Base-by-base conservation (phyloP, 176 grass and related monocot genomes). In the Metroxylon sagu region DNA sequence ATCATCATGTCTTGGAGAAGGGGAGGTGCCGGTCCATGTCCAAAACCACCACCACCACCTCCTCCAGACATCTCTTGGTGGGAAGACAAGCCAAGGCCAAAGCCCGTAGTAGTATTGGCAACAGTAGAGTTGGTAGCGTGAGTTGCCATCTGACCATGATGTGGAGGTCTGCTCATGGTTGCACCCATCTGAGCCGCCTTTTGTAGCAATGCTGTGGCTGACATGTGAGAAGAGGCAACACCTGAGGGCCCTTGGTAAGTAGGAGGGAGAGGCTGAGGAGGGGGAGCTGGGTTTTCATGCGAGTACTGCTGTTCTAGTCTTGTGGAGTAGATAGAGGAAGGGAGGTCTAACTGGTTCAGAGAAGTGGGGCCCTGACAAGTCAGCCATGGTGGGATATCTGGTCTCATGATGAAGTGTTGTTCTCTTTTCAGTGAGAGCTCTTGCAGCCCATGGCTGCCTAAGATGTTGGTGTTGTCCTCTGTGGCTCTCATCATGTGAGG, bases 101-200 rank as follows among this genome's bases (percentile, higher is more conserved):
- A 77, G 26, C 80, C 31, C 6, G 77, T 19, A 50, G 56, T n/a
- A 49, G 66, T 15, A n/a, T 26, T 56, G 17, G 16, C 26, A 28
- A 43, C 35, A 3, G 35, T 43, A 43, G 48, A 49, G 48, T 19
- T 66, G 70, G 58, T 76, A 57, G 71, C 77, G 30, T 77, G 75
- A 28, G 48, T 65, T 19, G 88, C 94, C 94, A 89, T 98, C 54
- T 85, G 87, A 53, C 78, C 81, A 19, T 88, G 76, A 74, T 55
- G 74, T 1, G 79, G 35, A 62, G 76, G 84, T 25, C 89, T 74
- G 62, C 88, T 92, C 49, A 98, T 76, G 23, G 88, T 88, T 26
- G 88, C 81, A 30, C 94, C 94, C 94, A 98, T 89, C 84, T 89
- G 84, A 54, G 94, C 88, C 3, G 94, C 94, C 50, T 98, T 98